phyloP scores from a whole-genome alignment of 305 asterid genomes.

The Ajuga reptans region DNA sequence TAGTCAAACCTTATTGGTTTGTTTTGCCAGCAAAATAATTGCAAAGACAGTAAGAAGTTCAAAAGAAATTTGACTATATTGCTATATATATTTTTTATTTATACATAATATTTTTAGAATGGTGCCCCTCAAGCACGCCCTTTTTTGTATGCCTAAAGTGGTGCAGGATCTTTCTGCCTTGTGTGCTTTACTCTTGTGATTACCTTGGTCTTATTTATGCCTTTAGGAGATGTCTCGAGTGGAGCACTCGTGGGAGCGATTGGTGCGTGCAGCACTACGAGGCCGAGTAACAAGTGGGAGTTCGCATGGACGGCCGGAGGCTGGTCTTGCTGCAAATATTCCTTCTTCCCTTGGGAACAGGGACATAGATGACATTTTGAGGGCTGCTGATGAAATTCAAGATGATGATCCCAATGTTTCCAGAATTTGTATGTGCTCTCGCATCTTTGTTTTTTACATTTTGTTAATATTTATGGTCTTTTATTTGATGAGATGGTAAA shows the following conservation, averaged over 20 bases:
- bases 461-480: not conserved
- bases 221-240: slow-evolving; percentile 77
- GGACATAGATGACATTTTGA: slow-evolving; percentile 81
- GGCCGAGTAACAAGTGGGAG: slow-evolving; percentile 49
- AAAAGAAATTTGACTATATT: not conserved
- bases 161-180: not conserved
- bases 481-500: not conserved
- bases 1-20: not conserved
- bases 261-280: slow-evolving; percentile 86
- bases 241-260: slow-evolving; percentile 89
- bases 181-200: not conserved
- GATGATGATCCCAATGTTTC: slow-evolving; percentile 79
- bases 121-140: no score
- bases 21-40: not conserved
- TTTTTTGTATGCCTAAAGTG: not conserved
- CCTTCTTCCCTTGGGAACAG: slow-evolving; percentile 88
- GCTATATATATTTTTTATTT: not conserved
- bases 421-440: slow-evolving; percentile 56
- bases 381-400: slow-evolving; percentile 94
- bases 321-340: slow-evolving; percentile 82
- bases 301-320: slow-evolving; percentile 43
- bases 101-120: no score
- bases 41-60: not conserved
- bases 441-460: not conserved
- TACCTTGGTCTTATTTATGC: not conserved